Evolutionary conservation across 192 early-diverging fungal genomes (phyloP).

Genomic region (Hyaloraphidium curvatum): DNA sequence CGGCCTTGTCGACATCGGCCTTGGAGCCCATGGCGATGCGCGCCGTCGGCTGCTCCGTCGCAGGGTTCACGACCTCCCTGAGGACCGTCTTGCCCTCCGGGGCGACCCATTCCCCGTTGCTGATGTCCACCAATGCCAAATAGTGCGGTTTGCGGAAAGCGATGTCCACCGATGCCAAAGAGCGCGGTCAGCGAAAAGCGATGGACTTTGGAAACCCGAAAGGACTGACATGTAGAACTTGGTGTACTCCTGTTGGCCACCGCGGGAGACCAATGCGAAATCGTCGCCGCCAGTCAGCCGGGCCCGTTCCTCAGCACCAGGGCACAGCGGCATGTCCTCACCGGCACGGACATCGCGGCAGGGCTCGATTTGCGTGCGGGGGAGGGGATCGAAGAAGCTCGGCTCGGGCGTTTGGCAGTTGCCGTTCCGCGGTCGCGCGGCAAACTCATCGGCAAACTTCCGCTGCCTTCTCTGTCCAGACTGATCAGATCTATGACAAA

Average conservation of each 20-base stretch:
- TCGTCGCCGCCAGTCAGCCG: conserved; percentile 2
- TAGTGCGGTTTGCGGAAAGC: conserved; percentile 9
- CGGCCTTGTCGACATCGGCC: neutral
- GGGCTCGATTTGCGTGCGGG: no score
- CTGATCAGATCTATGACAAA: no score
- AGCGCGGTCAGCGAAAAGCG: neutral
- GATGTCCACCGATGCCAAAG: conserved; percentile 3
- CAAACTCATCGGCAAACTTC: conserved; percentile 3
- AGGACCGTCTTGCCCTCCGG: neutral
- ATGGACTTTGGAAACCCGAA: neutral
- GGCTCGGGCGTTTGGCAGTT: neutral
- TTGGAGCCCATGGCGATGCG: neutral
- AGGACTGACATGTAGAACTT: neutral
- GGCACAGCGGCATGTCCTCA: neutral
- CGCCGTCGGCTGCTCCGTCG: neutral
- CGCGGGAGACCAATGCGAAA: conserved; percentile 4
- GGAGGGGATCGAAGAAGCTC: no score
- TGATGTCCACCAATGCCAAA: conserved; percentile 39
- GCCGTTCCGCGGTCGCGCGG: conserved; percentile 5
- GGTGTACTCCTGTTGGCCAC: conserved; percentile 1
- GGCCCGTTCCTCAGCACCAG: neutral
- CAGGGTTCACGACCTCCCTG: neutral
- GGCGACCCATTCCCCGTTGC: neutral
- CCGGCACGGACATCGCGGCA: conserved; percentile 3
- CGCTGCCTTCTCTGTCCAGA: conserved; percentile 2